phyloP scores from a whole-genome alignment of 768 basidiomycete species.

The button mushroom (Agaricus bisporus) region DNA sequence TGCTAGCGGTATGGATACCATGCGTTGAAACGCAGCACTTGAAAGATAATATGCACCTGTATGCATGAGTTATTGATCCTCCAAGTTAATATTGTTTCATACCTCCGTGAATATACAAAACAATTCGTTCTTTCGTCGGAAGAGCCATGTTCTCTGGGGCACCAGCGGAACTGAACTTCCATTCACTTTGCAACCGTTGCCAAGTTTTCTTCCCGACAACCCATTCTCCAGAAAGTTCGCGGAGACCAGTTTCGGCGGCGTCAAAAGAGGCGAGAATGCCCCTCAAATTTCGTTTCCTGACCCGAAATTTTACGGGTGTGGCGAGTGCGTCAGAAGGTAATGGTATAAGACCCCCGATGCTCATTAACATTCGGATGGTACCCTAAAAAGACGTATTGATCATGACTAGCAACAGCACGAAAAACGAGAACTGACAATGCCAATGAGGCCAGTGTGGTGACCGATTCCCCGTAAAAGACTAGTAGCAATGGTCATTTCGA shows the following conservation, averaged over 20 bases:
- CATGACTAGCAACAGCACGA: background rate
- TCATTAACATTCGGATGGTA: conserved; percentile 60
- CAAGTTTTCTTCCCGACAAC: conserved; percentile 91
- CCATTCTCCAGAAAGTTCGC: conserved; percentile 94
- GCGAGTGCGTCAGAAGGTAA: conserved; percentile 90
- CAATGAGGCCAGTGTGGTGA: conserved; percentile 74
- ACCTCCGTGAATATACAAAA: conserved; percentile 96
- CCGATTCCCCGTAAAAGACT: conserved; percentile 81
- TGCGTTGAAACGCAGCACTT: conserved; percentile 84
- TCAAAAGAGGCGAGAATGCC: conserved; percentile 81
- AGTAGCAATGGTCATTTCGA: conserved; percentile 88
- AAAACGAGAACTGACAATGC: conserved; percentile 51
- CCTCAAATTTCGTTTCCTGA: conserved; percentile 62
- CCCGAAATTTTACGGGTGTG: conserved; percentile 89
- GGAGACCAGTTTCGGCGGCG: conserved; percentile 61
- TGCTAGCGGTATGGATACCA: conserved; percentile 86
- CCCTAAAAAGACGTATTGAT: conserved; percentile 23
- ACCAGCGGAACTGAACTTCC: conserved; percentile 41
- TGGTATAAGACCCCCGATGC: conserved; percentile 75
- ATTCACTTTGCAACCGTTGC: conserved; percentile 79
- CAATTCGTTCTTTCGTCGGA: conserved; percentile 65
- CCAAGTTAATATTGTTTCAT: conserved; percentile 15
- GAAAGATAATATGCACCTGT: conserved; percentile 90
- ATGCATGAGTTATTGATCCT: background rate
- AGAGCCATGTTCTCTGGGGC: conserved; percentile 16